phyloP scores from a whole-genome alignment of 2,329 filamentous ascomycete species.

The Cladosporium austrohemisphaericum region DNA sequence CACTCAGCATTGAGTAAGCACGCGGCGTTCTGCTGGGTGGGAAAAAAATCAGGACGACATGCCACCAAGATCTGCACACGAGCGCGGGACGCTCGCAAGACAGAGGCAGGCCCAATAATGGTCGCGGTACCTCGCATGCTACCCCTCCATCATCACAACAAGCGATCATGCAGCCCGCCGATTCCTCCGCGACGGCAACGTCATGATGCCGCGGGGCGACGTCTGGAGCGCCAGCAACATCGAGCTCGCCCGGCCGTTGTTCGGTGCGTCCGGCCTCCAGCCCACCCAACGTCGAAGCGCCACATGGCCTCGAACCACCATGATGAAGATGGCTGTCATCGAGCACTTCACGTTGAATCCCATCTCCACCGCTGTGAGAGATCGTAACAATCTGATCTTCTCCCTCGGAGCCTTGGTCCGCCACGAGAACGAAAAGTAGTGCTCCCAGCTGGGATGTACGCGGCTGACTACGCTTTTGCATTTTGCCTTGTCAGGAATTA shows the following conservation, averaged over 20 bases:
- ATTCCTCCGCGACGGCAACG: not conserved
- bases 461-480: no score
- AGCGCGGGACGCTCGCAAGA: not conserved
- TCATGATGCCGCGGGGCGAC: constrained; percentile 9
- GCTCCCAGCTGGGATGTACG: no score
- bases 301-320: not conserved
- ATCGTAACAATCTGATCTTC: no score
- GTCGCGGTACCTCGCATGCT: not conserved
- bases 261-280: constrained; percentile 6
- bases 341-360: not conserved
- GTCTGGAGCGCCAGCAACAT: no score
- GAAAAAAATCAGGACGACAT: not conserved
- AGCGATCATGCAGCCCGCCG: not conserved
- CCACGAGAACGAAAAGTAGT: no score
- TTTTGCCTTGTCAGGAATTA: no score
- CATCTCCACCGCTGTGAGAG: constrained; percentile 3
- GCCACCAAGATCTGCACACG: constrained; percentile 6
- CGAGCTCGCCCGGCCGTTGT: not conserved
- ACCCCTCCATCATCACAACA: constrained; percentile 3
- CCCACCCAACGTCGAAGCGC: not conserved
- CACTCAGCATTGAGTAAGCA: not conserved
- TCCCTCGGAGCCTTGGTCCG: no score
- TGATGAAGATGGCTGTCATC: constrained; percentile 10
- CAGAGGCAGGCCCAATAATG: not conserved
- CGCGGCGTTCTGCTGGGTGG: not conserved